Percentiles rank a stretch among this genome's conserved stretches.
phyloP scores from a whole-genome alignment of 202 grass and related monocot species.

The Cymbopogon flexuosus region DNA sequence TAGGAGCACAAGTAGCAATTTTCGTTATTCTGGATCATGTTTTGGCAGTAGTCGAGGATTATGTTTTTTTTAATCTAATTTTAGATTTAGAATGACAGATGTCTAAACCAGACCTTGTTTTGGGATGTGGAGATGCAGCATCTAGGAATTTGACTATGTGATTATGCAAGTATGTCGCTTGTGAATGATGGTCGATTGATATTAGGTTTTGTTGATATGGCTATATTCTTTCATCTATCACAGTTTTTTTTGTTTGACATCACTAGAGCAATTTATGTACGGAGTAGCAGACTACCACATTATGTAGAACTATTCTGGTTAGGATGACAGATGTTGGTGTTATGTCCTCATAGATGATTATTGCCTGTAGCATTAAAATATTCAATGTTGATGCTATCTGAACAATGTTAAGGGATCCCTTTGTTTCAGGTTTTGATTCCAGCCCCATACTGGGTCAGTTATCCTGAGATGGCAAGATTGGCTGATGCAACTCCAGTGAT shows the following conservation, averaged over 20 bases:
- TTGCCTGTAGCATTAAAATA: not conserved
- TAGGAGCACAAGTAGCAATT: not conserved
- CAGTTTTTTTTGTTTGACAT: not conserved
- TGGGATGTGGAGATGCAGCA: not conserved
- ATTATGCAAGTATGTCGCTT: not conserved
- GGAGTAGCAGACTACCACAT: not conserved
- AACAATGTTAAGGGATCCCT: not conserved
- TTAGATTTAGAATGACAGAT: not conserved
- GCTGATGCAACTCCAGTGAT: constrained; percentile 53
- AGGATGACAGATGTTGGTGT: not conserved
- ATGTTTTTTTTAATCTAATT: not conserved
- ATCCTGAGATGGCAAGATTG: constrained; percentile 75
- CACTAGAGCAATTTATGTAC: not conserved
- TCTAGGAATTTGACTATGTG: not conserved
- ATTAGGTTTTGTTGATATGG: not conserved
- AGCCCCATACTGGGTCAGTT: constrained; percentile 71
- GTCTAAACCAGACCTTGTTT: not conserved
- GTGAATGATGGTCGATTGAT: not conserved
- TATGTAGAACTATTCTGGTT: not conserved
- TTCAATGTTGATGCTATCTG: not conserved
- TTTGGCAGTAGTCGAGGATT: not conserved
- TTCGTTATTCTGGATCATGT: not conserved
- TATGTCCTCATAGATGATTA: not conserved
- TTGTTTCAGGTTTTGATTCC: constrained; percentile 63
- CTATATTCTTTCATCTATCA: not conserved